These are phyloP conservation scores for Simplicillium aogashimaense DNA, from an alignment of 2,329 filamentous ascomycete genomes.

Conservation along the genomic window DNA sequence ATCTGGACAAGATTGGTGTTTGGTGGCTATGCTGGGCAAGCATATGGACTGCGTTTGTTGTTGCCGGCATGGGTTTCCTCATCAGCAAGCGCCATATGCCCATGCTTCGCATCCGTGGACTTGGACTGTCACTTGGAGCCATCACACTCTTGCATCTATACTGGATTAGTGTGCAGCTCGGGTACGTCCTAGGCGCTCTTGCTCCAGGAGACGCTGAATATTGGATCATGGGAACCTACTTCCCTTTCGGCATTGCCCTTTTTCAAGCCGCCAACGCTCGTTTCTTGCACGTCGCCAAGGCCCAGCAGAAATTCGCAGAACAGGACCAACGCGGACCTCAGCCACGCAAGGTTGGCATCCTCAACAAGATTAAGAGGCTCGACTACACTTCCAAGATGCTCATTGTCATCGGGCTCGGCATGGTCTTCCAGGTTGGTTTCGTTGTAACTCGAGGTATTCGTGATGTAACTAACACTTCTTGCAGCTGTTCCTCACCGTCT, in stretches of 20 bases:
- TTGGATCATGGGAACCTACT: slow-evolving; percentile 55
- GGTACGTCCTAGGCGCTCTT: slow-evolving; percentile 23
- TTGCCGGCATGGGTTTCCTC: slow-evolving; percentile 27
- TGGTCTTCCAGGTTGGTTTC: slow-evolving; percentile 40
- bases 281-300: slow-evolving; percentile 45
- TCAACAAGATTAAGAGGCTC: slow-evolving; percentile 20
- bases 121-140: slow-evolving; percentile 27
- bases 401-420: slow-evolving; percentile 40
- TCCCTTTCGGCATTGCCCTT: slow-evolving; percentile 54
- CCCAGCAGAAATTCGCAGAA: slow-evolving; percentile 27
- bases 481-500: slow-evolving; percentile 45
- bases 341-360: slow-evolving; percentile 12
- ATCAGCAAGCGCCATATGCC: slow-evolving; percentile 22
- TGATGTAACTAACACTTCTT: background rate
- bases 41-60: slow-evolving; percentile 23
- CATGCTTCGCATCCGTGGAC: slow-evolving; percentile 26
- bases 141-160: slow-evolving; percentile 29
- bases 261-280: slow-evolving; percentile 55
- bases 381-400: slow-evolving; percentile 35
- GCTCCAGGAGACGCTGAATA: slow-evolving; percentile 43
- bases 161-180: slow-evolving; percentile 27
- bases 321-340: background rate
- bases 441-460: background rate
- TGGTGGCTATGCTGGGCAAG: slow-evolving; percentile 22
- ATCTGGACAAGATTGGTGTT: slow-evolving; percentile 19